Base-by-base conservation (phyloP, 2,329 filamentous ascomycete species). In the Coniochaeta pulveracea region DNA sequence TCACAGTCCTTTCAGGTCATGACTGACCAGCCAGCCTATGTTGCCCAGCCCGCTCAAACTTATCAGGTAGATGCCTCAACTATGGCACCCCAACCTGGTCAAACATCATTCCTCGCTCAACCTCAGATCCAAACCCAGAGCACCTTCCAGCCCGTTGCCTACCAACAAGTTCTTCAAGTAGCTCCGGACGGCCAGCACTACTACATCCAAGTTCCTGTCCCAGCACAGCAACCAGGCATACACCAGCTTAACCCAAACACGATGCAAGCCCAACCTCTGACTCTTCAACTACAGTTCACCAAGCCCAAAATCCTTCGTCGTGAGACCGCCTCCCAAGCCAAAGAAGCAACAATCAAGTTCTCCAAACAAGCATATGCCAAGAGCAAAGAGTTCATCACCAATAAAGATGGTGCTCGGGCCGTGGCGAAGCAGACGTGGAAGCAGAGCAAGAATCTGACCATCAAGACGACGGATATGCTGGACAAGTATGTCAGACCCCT, bases 351-450 rank as follows among this genome's bases (percentile, higher is more conserved):
- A 14, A 27, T 27, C 26, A 27, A 27, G 14, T 14, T 17, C 5
- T 16, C 26, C 26, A 27, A 27, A 17, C 16, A 16, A 21, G 28
- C 28, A 4, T 18, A 31, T 19, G 16, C 7, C 28, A 31, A 31
- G 28, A 31, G 28, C 17, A 31, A 31, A n/a, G 28, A 31, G 17
- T 31, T 21, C 16, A 27, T 27, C 26, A 17, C 18, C 14, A 27
- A 27, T 17, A 27, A 27, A 17, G 26, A 27, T 17, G 26, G 26
- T 8, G 28, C 28, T 5, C 9, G 28, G n/a, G 19, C 16, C 17
- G 17, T 21, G 3, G 16, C 28, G 16, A 31, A 31, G 17, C 19
- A 16, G 6, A 21, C 28, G 21, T 31, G 28, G 28, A 14, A 18
- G 28, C 28, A 31, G 16, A 31, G 28, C 28, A 31, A 31, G 28